These are phyloP conservation scores for Microdochium nivale DNA, from an alignment of 2,329 filamentous ascomycete genomes.

Conservation along the genomic window DNA sequence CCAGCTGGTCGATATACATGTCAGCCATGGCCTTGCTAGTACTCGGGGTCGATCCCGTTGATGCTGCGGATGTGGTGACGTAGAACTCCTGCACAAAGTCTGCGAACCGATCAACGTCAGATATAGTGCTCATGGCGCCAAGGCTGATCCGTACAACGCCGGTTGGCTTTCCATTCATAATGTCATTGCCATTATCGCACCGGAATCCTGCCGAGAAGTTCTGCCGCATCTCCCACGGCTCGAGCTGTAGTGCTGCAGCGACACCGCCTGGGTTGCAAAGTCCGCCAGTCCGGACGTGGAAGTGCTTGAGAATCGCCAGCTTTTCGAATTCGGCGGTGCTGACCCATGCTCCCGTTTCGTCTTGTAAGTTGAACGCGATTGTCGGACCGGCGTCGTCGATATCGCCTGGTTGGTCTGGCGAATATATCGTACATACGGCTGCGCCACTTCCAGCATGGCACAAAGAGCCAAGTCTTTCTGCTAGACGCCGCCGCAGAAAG, in stretches of 20 bases:
- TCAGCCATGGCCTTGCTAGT: conserved; percentile 2
- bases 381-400: conserved; percentile 56
- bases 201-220: conserved; percentile 81
- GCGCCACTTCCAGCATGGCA: conserved; percentile 57
- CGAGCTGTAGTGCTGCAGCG: conserved; percentile 61
- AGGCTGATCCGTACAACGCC: conserved; percentile 80
- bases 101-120: conserved; percentile 66
- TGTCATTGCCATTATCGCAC: conserved; percentile 75
- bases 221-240: conserved; percentile 71
- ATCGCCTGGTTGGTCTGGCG: conserved; percentile 21
- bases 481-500: conserved; percentile 52
- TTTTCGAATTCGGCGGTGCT: conserved; percentile 83
- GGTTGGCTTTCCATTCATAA: conserved; percentile 77
- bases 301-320: conserved; percentile 65
- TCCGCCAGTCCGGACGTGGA: conserved; percentile 81
- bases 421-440: conserved; percentile 60
- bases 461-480: conserved; percentile 47
- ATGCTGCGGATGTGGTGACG: conserved; percentile 8
- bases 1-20: conserved; percentile 54
- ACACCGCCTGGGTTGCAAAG: conserved; percentile 90
- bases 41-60: conserved; percentile 4
- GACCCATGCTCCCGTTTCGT: conserved; percentile 62
- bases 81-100: conserved; percentile 67
- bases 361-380: conserved; percentile 74
- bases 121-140: conserved; percentile 77